phyloP scores from a whole-genome alignment of 2,329 filamentous ascomycete genomes.

The Colletotrichum viniferum region DNA sequence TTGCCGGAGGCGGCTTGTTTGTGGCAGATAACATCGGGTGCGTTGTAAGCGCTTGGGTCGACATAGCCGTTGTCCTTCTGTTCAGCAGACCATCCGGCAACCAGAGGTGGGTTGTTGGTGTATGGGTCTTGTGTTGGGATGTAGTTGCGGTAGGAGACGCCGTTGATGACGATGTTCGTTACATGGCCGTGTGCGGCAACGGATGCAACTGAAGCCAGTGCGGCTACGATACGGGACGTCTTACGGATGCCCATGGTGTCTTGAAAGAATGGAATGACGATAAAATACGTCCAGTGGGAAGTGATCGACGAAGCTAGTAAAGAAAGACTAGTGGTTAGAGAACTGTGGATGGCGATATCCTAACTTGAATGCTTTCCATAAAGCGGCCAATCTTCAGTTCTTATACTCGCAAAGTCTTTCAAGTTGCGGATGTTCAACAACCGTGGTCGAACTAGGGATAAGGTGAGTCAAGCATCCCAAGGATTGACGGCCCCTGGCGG shows the following conservation, averaged over 20 bases:
- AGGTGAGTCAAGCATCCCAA: neutral
- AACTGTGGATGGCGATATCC: neutral
- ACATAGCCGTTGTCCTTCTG: conserved; percentile 52
- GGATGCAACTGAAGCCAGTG: conserved; percentile 26
- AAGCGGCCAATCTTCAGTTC: neutral
- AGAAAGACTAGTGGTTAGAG: neutral
- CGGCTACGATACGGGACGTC: conserved; percentile 24
- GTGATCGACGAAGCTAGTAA: neutral
- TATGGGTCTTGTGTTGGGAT: conserved; percentile 29
- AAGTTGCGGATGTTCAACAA: neutral
- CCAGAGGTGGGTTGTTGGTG: conserved; percentile 7
- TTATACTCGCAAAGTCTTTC: neutral
- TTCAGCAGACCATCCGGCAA: conserved; percentile 44
- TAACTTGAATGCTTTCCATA: neutral
- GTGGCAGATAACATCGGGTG: conserved; percentile 55
- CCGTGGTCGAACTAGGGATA: neutral
- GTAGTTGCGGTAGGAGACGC: conserved; percentile 46
- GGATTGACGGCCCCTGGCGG: neutral
- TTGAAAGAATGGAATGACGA: neutral
- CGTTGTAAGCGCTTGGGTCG: conserved; percentile 45
- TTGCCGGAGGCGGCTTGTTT: conserved; percentile 41
- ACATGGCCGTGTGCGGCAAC: conserved; percentile 46
- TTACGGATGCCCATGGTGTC: conserved; percentile 27
- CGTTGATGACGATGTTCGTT: conserved; percentile 45
- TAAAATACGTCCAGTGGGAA: neutral